Evolutionary conservation across 2,329 filamentous ascomycete genomes (phyloP).

Genomic region (Calonectria multiphialidica): DNA sequence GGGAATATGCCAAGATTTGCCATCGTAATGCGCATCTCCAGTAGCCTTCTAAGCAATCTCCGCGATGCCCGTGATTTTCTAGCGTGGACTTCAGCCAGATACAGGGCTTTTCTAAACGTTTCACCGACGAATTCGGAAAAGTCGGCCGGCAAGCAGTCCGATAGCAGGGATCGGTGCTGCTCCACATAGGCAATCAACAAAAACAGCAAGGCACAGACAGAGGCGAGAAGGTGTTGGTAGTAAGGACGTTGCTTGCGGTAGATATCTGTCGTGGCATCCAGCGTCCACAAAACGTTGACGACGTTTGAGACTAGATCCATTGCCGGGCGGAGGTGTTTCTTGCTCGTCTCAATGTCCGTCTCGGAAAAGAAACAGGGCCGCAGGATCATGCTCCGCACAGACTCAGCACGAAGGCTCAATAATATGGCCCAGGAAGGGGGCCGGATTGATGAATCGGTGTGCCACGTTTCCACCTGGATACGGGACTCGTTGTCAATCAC

Average conservation of each 20-base stretch:
- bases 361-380: not conserved
- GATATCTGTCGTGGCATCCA: slow-evolving; percentile 9
- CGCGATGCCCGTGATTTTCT: slow-evolving; percentile 3
- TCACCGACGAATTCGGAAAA: not conserved
- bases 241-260: slow-evolving; percentile 16
- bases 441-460: not conserved
- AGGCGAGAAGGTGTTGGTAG: slow-evolving; percentile 8
- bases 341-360: not conserved
- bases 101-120: not conserved
- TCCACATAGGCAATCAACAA: not conserved
- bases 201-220: not conserved
- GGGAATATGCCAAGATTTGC: not conserved
- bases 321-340: not conserved
- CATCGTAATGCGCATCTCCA: not conserved
- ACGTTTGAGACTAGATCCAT: not conserved
- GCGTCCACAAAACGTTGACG: not conserved
- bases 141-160: not conserved
- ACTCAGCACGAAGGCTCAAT: not conserved
- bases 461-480: not conserved
- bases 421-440: slow-evolving; percentile 6
- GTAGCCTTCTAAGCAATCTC: not conserved
- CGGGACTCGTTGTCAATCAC: slow-evolving; percentile 31
- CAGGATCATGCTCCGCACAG: not conserved
- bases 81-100: not conserved
- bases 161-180: not conserved